Evolutionary conservation across 495 filamentous ascomycete species (phyloP).

Genomic region (Aspergillus campestris): DNA sequence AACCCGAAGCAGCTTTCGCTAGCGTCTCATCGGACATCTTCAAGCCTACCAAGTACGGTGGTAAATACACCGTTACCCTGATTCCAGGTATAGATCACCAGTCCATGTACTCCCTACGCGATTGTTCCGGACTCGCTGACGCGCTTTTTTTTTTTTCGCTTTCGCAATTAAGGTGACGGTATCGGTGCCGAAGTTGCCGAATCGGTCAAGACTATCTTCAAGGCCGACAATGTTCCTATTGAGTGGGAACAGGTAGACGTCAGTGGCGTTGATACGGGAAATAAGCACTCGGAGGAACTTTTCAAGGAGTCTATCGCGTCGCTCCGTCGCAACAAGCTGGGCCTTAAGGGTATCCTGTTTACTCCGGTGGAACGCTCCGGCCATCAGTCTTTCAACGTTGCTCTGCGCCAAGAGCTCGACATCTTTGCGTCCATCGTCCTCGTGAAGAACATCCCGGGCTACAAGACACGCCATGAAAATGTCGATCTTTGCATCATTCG

Average conservation of each 20-base stretch:
- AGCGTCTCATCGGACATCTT: slow-evolving; percentile 83
- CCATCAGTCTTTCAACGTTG: slow-evolving; percentile 99
- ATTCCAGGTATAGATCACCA: slow-evolving; percentile 63
- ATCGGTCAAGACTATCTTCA: slow-evolving; percentile 97
- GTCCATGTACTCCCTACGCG: neutral
- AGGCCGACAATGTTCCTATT: slow-evolving; percentile 96
- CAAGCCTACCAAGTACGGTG: slow-evolving; percentile 97
- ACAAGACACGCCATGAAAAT: slow-evolving; percentile 90
- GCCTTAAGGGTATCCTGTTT: slow-evolving; percentile 92
- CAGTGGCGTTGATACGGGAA: slow-evolving; percentile 78
- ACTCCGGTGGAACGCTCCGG: slow-evolving; percentile 94
- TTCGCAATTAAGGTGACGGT: slow-evolving; percentile 62
- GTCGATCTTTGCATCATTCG: slow-evolving; percentile 98
- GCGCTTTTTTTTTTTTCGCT: neutral
- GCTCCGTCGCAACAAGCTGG: slow-evolving; percentile 94
- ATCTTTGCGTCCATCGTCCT: slow-evolving; percentile 98
- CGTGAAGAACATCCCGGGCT: slow-evolving; percentile 98
- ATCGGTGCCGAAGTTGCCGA: slow-evolving; percentile 97
- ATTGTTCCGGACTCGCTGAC: neutral
- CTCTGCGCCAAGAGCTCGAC: slow-evolving; percentile 95
- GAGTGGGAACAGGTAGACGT: slow-evolving; percentile 99
- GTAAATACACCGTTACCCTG: slow-evolving; percentile 97
- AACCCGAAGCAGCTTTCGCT: slow-evolving; percentile 43
- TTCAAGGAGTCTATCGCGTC: slow-evolving; percentile 93
- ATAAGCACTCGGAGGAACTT: slow-evolving; percentile 85